Base-by-base conservation (phyloP, 768 basidiomycete species). In the Boletus patriciae region DNA sequence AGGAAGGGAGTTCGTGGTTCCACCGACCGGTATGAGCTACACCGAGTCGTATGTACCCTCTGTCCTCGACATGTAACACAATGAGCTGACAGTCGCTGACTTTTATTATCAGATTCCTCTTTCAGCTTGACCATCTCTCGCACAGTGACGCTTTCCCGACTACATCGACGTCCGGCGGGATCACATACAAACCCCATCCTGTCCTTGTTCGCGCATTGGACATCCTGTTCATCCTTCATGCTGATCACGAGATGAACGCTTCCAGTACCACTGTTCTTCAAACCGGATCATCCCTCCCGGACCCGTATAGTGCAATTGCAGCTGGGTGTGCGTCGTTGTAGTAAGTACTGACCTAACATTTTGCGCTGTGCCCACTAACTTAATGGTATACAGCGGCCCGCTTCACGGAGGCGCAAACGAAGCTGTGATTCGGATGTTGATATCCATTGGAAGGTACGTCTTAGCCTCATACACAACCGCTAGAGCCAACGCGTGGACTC, bases 351-450 rank as follows among this genome's bases (percentile, higher is more conserved):
- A 12, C 18, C 4, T 18, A 21, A n/a, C 21, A 10, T 29, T 38
- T 15, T 27, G 29, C 21, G 4, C 3, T 16, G 25, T 34, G 16
- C 29, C 36, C 29, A 21, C 46, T 52, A 13, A 31, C 51, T 23
- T 11, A 6, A 12, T 54, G 54, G 15, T 15, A 15, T 40, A n/a
- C 46, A 72, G 59, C 41, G 53, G 55, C 33, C 50, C 67, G 81
- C 68, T 71, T 25, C 70, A 71, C 19, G 90, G 92, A 61, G 92
- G 93, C 50, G 94, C 93, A 4, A 94, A 94, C 63, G 93, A 96
- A 71, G 92, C 94, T 6, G 94, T 96, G 58, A 93, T 96, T 66
- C 86, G 94, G 15, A 96, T 96, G 94, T 77, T 96, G 41, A 80
- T 92, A 42, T 86, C 90, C 1, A 94, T 96, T 59, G 93, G 92